Evolutionary conservation across 1,284 basidiomycete genomes (phyloP), one percentile per base, ranked within the genome.

Genomic region (Ganoderma lucidum): DNA sequence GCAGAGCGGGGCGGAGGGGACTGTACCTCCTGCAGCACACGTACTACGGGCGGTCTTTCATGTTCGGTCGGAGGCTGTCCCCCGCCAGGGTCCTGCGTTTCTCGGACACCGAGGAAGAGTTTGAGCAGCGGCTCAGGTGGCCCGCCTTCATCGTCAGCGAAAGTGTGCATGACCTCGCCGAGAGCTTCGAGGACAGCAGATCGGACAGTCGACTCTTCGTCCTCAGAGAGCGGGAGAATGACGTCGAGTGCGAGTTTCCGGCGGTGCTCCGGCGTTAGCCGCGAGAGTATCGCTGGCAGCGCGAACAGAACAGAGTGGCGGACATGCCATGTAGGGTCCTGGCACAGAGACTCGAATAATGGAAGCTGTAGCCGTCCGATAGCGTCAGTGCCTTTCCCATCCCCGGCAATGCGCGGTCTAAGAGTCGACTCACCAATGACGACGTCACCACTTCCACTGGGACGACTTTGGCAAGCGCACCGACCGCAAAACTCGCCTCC

Each of bases 111-210:
- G 37, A 80, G 74, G 72, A 81, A 99, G 65, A 97, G 85, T 32
- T 87, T 84, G 9, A 99, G 78, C 1, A 99, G 86, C 77, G 95
- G 89, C n/a, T 86, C 79, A 1, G 97, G 97, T 10, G 93, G 93
- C 0, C 93, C 94, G 19, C 81, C 84, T 9, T 85, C 82, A 74
- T 90, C 88, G 28, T 87, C 83, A 66, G 88, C 85, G 79, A 99
- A 99, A 6, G 95, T 90, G 79, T 95, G 91, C 72, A 99, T 90
- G 32, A 97, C 89, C 79, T 99, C 97, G 6, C 97, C 97, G 8
- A 98, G 88, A 44, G 95, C 88, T 78, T 99, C 96, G 44, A 98
- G 86, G 1, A 94, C 90, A 1, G 95, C 94, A 28, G 89, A 88
- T 35, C 95, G 91, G 28, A 98, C 96, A 23, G 89, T 85, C 6